Evolutionary conservation across 176 grass and related monocot species (phyloP), one percentile per base, ranked within the genome.

Genomic region (Zea luxurians): DNA sequence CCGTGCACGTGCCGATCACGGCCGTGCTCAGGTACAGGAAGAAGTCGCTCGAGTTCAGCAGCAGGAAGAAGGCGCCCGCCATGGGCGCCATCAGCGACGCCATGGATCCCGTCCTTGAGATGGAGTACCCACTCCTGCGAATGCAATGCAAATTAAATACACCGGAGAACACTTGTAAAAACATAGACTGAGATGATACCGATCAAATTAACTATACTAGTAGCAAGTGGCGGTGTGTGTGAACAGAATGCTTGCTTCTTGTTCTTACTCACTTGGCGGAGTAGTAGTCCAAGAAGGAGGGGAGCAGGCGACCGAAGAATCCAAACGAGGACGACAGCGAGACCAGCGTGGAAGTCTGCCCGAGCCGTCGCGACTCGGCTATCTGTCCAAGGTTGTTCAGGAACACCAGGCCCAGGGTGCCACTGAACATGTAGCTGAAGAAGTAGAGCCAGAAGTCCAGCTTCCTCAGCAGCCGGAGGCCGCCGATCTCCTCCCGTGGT

Each of bases 391-490:
- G 74, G 47, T 99, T 99, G 85, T 99, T 95, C 34, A 95, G 71
- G 85, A 99, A 99, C 52, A 99, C 96, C 71, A 99, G 63, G 0
- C 96, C 96, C 44, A 99, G 80, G 3, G 96, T 96, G 42, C 83
- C 96, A 76, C 96, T 99, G 78, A 95, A 99, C 96, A 99, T 90
- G 83, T 99, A 99, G 81, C 96, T 93, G 78, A 91, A 90, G 66
- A 96, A 99, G 69, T 99, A 99, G 77, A 99, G 80, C 96, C 96
- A 99, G 65, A 99, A 99, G 79, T 99, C 84, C 2, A 80, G 66
- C 45, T 82, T 92, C 66, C 54, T 79, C 45, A 99, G 74, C 60
- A 99, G 81, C 64, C 80, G 38, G 42, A 99, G 80, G 3, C 96
- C 96, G 10, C 96, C 90, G 9, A 99, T n/a, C 72, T 93, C 92